Evolutionary conservation across 352 stramenopile species (phyloP).

Genomic region (Pythium diclinum): DNA sequence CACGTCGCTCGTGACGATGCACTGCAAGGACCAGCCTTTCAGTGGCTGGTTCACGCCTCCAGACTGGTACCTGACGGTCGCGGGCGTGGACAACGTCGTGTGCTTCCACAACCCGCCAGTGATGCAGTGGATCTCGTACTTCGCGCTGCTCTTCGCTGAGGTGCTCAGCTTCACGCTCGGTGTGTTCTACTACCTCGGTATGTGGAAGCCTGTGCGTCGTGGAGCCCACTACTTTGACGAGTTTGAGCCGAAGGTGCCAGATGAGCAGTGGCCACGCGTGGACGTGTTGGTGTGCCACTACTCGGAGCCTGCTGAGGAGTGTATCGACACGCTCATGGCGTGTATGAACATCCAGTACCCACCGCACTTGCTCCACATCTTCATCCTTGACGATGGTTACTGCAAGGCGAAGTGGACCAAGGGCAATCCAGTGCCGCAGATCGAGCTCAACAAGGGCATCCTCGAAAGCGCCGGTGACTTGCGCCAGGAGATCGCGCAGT

Average conservation of each 20-base stretch:
- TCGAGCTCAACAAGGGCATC: constrained; percentile 44
- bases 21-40: constrained; percentile 45
- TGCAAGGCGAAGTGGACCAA: constrained; percentile 48
- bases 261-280: constrained; percentile 45
- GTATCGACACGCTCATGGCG: constrained; percentile 46
- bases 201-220: constrained; percentile 50
- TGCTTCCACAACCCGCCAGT: constrained; percentile 45
- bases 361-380: constrained; percentile 44
- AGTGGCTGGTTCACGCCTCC: constrained; percentile 48
- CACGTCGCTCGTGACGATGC: constrained; percentile 52
- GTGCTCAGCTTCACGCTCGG: constrained; percentile 37
- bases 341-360: constrained; percentile 58
- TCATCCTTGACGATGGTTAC: constrained; percentile 48
- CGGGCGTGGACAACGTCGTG: constrained; percentile 56
- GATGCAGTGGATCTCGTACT: constrained; percentile 42
- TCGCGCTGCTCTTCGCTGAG: constrained; percentile 34
- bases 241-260: constrained; percentile 41
- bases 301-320: constrained; percentile 47
- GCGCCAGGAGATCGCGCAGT: constrained; percentile 77
- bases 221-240: constrained; percentile 50
- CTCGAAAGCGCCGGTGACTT: constrained; percentile 77
- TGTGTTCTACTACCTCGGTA: constrained; percentile 44
- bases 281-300: constrained; percentile 55
- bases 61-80: constrained; percentile 39
- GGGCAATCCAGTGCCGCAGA: constrained; percentile 35